Conservation (phyloP, 83 land plant species). For the Larix sibirica region DNA sequence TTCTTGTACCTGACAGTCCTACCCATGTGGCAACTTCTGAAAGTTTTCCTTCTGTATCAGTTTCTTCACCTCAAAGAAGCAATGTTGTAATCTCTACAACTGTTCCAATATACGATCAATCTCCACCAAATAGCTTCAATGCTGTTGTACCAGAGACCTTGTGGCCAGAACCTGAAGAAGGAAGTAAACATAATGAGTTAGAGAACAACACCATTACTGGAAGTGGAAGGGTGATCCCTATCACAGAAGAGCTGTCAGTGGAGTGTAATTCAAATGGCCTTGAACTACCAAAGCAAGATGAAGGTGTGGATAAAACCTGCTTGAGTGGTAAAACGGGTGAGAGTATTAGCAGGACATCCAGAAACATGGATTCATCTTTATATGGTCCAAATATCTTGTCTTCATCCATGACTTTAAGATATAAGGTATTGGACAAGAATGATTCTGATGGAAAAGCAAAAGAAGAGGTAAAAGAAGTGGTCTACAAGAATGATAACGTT, state of each 20-base stretch:
- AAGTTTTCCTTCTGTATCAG: background rate
- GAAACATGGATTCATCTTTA: background rate
- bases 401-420: background rate
- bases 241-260: background rate
- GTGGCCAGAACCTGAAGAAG: constrained; percentile 13
- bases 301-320: constrained; percentile 8
- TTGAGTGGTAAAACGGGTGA: background rate
- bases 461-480: background rate
- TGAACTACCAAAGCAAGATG: background rate
- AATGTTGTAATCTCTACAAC: background rate
- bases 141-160: background rate
- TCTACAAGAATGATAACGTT: background rate
- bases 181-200: constrained; percentile 5
- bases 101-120: constrained; percentile 13
- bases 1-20: background rate
- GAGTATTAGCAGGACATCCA: background rate
- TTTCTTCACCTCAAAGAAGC: constrained; percentile 1
- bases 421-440: background rate
- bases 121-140: constrained; percentile 3
- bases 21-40: background rate
- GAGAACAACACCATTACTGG: background rate
- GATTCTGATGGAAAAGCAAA: constrained; percentile 1
- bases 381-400: background rate
- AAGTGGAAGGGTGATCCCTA: background rate
- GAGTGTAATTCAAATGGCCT: constrained; percentile 8